These are phyloP conservation scores for Scenedesmus sp. DNA, from an alignment of 163 green algal genomes.

Conservation along the genomic window DNA sequence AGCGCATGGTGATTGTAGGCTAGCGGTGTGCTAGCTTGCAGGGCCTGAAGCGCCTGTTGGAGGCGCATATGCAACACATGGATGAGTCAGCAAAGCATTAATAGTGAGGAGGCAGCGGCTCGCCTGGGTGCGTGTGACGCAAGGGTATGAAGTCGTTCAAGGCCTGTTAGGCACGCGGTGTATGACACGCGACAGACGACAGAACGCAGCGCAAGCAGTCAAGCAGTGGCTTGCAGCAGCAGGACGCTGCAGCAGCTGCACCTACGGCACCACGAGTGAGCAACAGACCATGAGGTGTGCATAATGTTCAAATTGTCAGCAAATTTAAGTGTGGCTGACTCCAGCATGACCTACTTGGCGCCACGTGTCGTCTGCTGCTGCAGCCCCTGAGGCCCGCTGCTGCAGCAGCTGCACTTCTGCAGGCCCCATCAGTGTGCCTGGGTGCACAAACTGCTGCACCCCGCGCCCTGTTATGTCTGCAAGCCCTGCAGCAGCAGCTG, in stretches of 20 bases:
- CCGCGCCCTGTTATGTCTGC: not conserved
- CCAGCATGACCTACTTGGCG: not conserved
- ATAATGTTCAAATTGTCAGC: not conserved
- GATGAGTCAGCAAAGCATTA: not conserved
- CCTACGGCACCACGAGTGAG: not conserved
- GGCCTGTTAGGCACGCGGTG: no score
- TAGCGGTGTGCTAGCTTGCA: conserved; percentile 24
- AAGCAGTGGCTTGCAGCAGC: no score
- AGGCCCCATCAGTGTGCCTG: conserved; percentile 51
- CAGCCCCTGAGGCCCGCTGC: not conserved
- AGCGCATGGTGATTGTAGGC: conserved; percentile 12
- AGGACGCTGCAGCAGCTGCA: not conserved
- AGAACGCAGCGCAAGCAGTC: no score
- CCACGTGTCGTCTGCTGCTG: conserved; percentile 2
- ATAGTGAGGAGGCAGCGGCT: no score
- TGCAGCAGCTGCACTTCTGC: conserved; percentile 28
- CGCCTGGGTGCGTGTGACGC: no score
- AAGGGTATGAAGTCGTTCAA: no score
- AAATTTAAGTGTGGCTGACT: not conserved
- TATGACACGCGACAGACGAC: no score
- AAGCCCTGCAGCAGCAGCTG: not conserved
- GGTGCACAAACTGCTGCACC: conserved; percentile 29
- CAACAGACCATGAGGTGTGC: not conserved
- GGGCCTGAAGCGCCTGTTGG: no score
- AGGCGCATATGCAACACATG: not conserved